Evolutionary conservation across 148 eudicot species (phyloP).

Genomic region (Limonium bicolor): DNA sequence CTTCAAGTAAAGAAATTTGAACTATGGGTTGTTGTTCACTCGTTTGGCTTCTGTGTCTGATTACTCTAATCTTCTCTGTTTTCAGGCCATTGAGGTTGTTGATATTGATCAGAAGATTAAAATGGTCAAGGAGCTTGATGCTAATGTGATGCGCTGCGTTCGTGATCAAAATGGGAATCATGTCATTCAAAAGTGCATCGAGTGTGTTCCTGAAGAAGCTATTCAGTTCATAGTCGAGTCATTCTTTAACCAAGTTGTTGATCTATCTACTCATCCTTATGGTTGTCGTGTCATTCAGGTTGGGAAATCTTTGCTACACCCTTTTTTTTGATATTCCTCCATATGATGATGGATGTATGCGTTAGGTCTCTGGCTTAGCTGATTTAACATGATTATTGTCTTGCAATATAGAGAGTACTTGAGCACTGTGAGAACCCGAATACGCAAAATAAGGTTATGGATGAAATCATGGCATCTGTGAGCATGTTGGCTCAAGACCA

Average conservation of each 20-base stretch:
- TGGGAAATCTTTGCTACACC: not conserved
- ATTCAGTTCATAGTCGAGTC: constrained; percentile 76
- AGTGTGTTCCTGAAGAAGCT: constrained; percentile 89
- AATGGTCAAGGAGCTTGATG: constrained; percentile 95
- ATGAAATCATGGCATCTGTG: constrained; percentile 65
- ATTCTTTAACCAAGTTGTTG: constrained; percentile 88
- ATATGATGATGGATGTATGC: no score
- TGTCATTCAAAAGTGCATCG: constrained; percentile 96
- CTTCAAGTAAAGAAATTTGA: not conserved
- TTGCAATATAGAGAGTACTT: constrained; percentile 55
- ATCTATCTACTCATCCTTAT: constrained; percentile 93
- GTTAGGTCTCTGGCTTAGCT: not conserved
- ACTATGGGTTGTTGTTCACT: not conserved
- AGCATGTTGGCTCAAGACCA: constrained; percentile 98
- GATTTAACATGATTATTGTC: not conserved
- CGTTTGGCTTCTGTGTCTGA: no score
- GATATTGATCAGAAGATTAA: constrained; percentile 89
- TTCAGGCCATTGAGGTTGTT: constrained; percentile 96
- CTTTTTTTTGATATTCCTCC: not conserved
- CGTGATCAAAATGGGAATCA: constrained; percentile 99
- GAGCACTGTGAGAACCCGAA: constrained; percentile 70
- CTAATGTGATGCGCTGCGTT: constrained; percentile 90
- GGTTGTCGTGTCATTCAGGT: constrained; percentile 99
- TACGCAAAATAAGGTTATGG: constrained; percentile 90
- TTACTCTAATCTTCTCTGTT: not conserved